A percentile compares a stretch with the other conserved stretches of the same genome.
phyloP scores from a whole-genome alignment of 2,329 filamentous ascomycete genomes.

The Arthroderma sp. region DNA sequence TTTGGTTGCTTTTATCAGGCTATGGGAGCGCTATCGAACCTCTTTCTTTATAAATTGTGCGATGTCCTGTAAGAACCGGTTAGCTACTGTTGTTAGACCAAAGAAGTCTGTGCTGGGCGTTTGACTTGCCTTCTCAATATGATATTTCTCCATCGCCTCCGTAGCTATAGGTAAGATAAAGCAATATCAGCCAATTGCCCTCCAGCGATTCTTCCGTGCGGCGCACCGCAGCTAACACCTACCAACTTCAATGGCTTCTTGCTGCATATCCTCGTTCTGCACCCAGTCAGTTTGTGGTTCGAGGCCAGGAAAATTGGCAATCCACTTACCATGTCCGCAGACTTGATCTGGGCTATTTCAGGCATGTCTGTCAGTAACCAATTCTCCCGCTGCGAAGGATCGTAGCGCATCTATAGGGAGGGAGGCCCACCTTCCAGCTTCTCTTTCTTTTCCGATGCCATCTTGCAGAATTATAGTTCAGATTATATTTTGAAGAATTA shows the following conservation, averaged over 20 bases:
- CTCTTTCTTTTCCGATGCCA: constrained; percentile 46
- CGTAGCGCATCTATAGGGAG: constrained; percentile 6
- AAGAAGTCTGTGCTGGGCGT: not conserved
- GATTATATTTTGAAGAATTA: no score
- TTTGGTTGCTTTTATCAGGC: no score
- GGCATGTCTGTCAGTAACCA: not conserved
- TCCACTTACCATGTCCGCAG: constrained; percentile 79
- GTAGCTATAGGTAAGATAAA: constrained; percentile 40
- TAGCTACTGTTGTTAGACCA: not conserved
- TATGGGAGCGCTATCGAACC: constrained; percentile 36
- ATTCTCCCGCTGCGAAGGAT: not conserved
- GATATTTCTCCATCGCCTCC: constrained; percentile 58
- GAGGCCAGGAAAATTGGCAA: constrained; percentile 1
- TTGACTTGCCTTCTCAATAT: constrained; percentile 52
- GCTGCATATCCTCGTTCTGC: constrained; percentile 93
- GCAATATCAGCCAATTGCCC: constrained; percentile 5
- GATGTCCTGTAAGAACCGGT: constrained; percentile 55
- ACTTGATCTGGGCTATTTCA: constrained; percentile 79
- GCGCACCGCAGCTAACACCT: constrained; percentile 26
- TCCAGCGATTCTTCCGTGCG: no score
- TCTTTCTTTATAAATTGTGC: constrained; percentile 92
- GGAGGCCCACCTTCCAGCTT: constrained; percentile 58
- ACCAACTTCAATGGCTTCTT: constrained; percentile 92
- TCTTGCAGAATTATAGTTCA: constrained; percentile 12
- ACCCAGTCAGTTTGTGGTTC: not conserved